Percentiles rank a stretch among this genome's conserved stretches.
Evolutionary conservation across 2,329 filamentous ascomycete genomes (phyloP).

Genomic region (Clarireedia paspali): DNA sequence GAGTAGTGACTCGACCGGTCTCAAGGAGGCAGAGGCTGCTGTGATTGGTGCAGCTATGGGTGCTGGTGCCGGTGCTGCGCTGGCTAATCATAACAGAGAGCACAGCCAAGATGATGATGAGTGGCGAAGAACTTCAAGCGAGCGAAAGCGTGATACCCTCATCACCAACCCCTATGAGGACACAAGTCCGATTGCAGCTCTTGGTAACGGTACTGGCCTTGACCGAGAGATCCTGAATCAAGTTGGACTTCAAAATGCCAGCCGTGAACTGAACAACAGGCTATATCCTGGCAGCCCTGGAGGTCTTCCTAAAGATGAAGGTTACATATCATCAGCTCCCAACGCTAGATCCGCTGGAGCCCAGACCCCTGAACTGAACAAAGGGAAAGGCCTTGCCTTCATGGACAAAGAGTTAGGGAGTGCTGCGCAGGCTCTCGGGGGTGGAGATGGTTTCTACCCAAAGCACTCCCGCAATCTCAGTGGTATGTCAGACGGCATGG

Average conservation of each 20-base stretch:
- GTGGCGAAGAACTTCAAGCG: slow-evolving; percentile 54
- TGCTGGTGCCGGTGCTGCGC: slow-evolving; percentile 45
- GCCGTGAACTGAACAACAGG: slow-evolving; percentile 33
- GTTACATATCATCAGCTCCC: slow-evolving; percentile 72
- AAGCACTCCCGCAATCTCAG: slow-evolving; percentile 64
- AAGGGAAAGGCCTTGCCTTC: slow-evolving; percentile 38
- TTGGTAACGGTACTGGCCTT: slow-evolving; percentile 26
- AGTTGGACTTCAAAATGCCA: slow-evolving; percentile 29
- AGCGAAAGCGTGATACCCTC: slow-evolving; percentile 58
- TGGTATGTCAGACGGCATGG: slow-evolving; percentile 87
- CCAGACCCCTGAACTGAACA: slow-evolving; percentile 39
- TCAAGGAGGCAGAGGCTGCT: slow-evolving; percentile 29
- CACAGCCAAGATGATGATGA: slow-evolving; percentile 54
- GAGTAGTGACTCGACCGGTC: slow-evolving; percentile 12
- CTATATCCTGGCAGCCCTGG: slow-evolving; percentile 41
- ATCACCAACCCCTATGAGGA: slow-evolving; percentile 62
- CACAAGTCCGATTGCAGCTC: slow-evolving; percentile 50
- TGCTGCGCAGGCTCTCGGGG: slow-evolving; percentile 40
- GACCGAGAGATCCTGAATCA: slow-evolving; percentile 38
- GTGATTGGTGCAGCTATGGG: slow-evolving; percentile 42
- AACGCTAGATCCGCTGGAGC: slow-evolving; percentile 45
- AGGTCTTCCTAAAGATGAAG: slow-evolving; percentile 68
- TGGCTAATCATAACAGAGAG: slow-evolving; percentile 46
- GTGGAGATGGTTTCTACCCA: slow-evolving; percentile 58
- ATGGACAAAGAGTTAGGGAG: slow-evolving; percentile 43